Evolutionary conservation across 2,329 filamentous ascomycete genomes (phyloP), one percentile per base, ranked within the genome.

Genomic region (Dothistroma septosporum): DNA sequence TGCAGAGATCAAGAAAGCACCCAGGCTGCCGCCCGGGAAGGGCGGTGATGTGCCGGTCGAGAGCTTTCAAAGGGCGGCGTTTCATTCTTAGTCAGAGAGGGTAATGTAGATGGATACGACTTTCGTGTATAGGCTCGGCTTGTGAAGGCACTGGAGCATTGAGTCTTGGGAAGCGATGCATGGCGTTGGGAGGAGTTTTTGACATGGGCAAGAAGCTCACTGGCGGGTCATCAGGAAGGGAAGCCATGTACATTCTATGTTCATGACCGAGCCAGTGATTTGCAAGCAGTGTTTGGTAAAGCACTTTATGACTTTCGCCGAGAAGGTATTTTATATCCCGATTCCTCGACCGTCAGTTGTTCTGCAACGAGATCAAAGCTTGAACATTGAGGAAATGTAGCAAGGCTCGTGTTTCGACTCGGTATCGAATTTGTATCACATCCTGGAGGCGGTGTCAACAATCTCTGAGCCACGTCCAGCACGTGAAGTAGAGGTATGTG

Each of bases 21-120:
- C 61, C 2, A 69, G 68, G 48, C 46, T 72, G 52, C 75, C 75
- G 56, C 77, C 77, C 47, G 83, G 83, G 1, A 76, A 78, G 64
- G 70, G 86, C 0, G 84, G 83, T 1, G 86, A 89, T 71, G 85
- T 88, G 64, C 80, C 80, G 16, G 81, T 87, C 6, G 87, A 90
- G 73, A 88, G 85, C 70, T 89, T 90, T 73, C 87, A 89, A 73
- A 88, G 87, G 76, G 85, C 85, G 57, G 83, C 84, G 19, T 88
- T 89, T 70, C 86, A 87, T 74, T 86, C 85, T 57, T 87, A 76
- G 79, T 49, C 37, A 28, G 33, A 44, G 32, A 35, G 52, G 19
- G 47, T 28, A 50, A 52, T 55, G 19, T 21, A 50, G 22, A 19
- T 44, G n/a, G n/a, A 28, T 50, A 50, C 16, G 47, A 50, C 22